Evolutionary conservation across 805 yeast species (phyloP), one percentile per base, ranked within the genome.

Genomic region (Yueomyces sinensis): DNA sequence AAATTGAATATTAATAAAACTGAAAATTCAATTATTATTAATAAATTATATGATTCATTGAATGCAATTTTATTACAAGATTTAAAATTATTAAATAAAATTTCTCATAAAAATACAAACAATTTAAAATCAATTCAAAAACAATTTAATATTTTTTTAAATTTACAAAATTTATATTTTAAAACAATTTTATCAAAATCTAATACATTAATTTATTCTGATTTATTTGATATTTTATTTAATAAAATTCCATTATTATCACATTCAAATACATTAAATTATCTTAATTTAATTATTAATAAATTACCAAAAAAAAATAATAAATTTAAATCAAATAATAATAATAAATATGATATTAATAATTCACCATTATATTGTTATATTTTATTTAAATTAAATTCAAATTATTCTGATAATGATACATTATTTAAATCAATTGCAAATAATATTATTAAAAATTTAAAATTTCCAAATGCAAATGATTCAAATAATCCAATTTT

Each of bases 391-490:
- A 34, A 6, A 19, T 32, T 31, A 23, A 35, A 14, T 32, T 28
- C 19, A 28, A 33, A n/a, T 19, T 28, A 18, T 23, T 32, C 28
- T 30, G 20, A 29, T 11, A 37, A 31, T 13, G 56, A 53, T 23
- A 35, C 34, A 4, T 35, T 39, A 9, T 41, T 49, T 4, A 27
- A 52, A 5, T 13, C 36, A 1, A 25, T 45, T 17, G 48, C 48
- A 9, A 32, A 42, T 1, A 14, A 27, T 3, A 13, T 56, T 2
- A 30, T 63, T 15, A 35, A 49, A 2, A 31, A 42, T 0, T 40
- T 61, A 2, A 46, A 48, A 7, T 72, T 71, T 40, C 77, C 77
- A 0, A 54, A 49, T 22, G 72, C 76, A 2, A 52, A 58, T 9
- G 63, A 61, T 35, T 3, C 34, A 33, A 50, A 55, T 43, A 38